Evolutionary conservation across 345 rosid genomes (phyloP).

Genomic region (Bretschneidera sinensis): DNA sequence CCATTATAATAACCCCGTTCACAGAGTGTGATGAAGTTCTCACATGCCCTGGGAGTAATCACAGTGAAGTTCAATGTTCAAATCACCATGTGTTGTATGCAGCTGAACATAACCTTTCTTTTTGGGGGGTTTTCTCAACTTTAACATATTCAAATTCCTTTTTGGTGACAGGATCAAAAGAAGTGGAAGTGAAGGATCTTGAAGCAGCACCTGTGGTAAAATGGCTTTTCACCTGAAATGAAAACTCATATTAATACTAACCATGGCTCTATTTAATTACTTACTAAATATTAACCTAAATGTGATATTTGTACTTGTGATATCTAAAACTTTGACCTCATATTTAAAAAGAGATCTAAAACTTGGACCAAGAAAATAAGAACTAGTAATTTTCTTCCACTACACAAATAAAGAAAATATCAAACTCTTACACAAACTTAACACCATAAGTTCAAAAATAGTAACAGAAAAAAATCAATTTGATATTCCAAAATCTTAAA

Average conservation of each 20-base stretch:
- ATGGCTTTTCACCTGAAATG: slow-evolving; percentile 72
- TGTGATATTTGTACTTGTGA: neutral
- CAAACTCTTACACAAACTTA: neutral
- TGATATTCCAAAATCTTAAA: neutral
- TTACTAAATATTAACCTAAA: too few relatives aligned
- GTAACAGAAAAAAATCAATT: too few relatives aligned
- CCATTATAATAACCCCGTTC: slow-evolving; percentile 83
- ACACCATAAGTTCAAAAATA: neutral
- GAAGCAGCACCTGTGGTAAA: slow-evolving; percentile 94
- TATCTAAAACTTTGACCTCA: neutral
- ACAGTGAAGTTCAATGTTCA: slow-evolving; percentile 90
- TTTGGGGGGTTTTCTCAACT: slow-evolving; percentile 84
- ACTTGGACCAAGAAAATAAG: neutral
- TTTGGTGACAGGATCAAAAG: slow-evolving; percentile 79
- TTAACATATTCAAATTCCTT: slow-evolving; percentile 79
- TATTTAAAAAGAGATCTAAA: slow-evolving; percentile 13
- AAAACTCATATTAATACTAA: slow-evolving; percentile 16
- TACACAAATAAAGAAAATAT: slow-evolving; percentile 1
- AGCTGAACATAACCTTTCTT: slow-evolving; percentile 96
- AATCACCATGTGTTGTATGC: slow-evolving; percentile 84
- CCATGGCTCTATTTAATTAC: neutral
- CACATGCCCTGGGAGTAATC: slow-evolving; percentile 88
- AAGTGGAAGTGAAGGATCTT: slow-evolving; percentile 87
- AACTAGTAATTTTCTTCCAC: neutral
- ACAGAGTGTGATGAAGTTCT: slow-evolving; percentile 86